These are phyloP conservation scores for Verticillium albo-atrum DNA, from an alignment of 2,329 filamentous ascomycete species.

Conservation along the genomic window DNA sequence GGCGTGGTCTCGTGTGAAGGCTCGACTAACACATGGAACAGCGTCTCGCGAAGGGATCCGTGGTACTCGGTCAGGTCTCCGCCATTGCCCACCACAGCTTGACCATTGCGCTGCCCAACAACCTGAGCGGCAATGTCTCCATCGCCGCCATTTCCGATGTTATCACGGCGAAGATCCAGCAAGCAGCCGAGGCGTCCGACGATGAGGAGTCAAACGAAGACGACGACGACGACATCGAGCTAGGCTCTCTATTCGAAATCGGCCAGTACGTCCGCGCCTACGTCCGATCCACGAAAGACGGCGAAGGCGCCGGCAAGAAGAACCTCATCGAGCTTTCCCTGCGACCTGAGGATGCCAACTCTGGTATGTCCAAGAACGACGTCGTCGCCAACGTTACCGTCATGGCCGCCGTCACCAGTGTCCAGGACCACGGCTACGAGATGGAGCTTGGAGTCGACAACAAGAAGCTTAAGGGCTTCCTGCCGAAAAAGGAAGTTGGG, in stretches of 20 bases:
- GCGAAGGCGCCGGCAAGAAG: constrained; percentile 58
- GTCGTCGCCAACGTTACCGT: constrained; percentile 72
- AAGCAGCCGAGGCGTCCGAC: constrained; percentile 52
- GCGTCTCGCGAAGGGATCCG: constrained; percentile 79
- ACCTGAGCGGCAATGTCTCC: constrained; percentile 82
- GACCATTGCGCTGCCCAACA: constrained; percentile 83
- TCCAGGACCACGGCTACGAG: constrained; percentile 92
- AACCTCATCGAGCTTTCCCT: constrained; percentile 79
- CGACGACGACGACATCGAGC: constrained; percentile 59
- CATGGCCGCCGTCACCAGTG: constrained; percentile 82
- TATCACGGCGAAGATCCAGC: constrained; percentile 72
- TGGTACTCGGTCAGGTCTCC: constrained; percentile 82
- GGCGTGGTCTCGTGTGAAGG: neutral
- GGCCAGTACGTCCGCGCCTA: constrained; percentile 87
- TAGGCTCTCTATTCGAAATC: constrained; percentile 69
- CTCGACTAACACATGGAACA: constrained; percentile 35
- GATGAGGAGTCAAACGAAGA: constrained; percentile 51
- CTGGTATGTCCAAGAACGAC: constrained; percentile 66
- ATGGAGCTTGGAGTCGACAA: constrained; percentile 84
- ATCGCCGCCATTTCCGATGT: constrained; percentile 86
- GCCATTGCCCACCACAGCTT: constrained; percentile 78
- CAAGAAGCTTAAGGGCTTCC: constrained; percentile 69
- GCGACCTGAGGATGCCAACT: constrained; percentile 73
- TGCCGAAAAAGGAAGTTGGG: constrained; percentile 79
- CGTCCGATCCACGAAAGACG: constrained; percentile 73